These are phyloP conservation scores for Gossypium australe DNA, from an alignment of 345 rosid species.

Conservation along the genomic window DNA sequence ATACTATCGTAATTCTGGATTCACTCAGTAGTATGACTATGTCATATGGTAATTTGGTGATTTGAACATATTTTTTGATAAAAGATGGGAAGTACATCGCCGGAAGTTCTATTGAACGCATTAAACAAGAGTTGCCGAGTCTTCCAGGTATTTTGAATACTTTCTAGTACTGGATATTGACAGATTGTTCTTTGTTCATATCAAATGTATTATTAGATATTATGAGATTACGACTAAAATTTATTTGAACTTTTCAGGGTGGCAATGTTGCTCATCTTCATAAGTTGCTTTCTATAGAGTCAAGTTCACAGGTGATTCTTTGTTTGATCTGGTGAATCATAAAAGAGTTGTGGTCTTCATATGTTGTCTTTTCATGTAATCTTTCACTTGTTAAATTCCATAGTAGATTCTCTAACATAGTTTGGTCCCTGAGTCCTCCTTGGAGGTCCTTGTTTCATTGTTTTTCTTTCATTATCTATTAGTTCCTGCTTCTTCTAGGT, in stretches of 20 bases:
- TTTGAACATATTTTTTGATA: background rate
- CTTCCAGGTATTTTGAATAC: slow-evolving; percentile 50
- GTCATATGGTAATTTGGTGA: background rate
- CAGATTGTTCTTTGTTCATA: background rate
- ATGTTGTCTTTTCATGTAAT: slow-evolving; percentile 4
- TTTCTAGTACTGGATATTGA: background rate
- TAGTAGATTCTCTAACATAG: background rate
- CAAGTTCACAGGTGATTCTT: slow-evolving; percentile 77
- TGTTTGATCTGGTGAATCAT: slow-evolving; percentile 5
- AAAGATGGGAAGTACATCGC: slow-evolving; percentile 66
- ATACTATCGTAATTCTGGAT: background rate
- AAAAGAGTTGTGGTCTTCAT: background rate
- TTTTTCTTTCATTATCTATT: slow-evolving; percentile 1
- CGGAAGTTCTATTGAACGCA: slow-evolving; percentile 33
- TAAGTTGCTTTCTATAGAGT: slow-evolving; percentile 83
- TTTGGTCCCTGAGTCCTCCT: background rate
- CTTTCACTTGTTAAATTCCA: background rate
- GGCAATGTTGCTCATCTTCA: slow-evolving; percentile 96
- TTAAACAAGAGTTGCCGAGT: slow-evolving; percentile 44
- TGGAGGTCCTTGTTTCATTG: background rate
- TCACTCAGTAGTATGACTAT: background rate
- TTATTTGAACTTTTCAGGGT: slow-evolving; percentile 41
- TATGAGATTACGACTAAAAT: background rate
- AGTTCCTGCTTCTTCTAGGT: slow-evolving; percentile 41
- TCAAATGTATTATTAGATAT: background rate